phyloP scores from a whole-genome alignment of 805 yeast species.

The Schizosaccharomyces japonicus region DNA sequence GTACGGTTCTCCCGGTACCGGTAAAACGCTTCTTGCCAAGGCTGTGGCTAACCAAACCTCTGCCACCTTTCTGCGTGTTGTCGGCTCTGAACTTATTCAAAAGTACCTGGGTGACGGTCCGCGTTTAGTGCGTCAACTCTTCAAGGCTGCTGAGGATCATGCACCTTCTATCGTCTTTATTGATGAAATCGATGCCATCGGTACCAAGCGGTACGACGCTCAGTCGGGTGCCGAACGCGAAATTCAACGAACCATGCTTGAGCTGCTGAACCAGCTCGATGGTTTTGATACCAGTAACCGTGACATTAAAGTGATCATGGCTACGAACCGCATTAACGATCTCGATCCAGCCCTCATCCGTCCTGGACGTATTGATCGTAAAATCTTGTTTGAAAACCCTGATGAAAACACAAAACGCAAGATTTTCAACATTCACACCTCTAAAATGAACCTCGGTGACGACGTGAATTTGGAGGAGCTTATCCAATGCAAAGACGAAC shows the following conservation, averaged over 20 bases:
- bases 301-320: conserved; percentile 94
- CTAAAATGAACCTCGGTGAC: conserved; percentile 69
- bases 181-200: conserved; percentile 97
- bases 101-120: conserved; percentile 97
- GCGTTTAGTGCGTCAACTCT: conserved; percentile 72
- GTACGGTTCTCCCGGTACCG: conserved; percentile 96
- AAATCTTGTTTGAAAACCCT: conserved; percentile 86
- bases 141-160: conserved; percentile 87
- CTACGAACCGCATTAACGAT: conserved; percentile 82
- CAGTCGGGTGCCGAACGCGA: conserved; percentile 91
- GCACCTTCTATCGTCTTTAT: conserved; percentile 97
- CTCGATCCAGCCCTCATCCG: conserved; percentile 88
- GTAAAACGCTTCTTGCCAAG: conserved; percentile 81
- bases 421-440: conserved; percentile 75
- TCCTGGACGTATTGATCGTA: conserved; percentile 93
- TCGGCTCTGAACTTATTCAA: conserved; percentile 89
- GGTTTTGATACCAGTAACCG: conserved; percentile 68
- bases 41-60: conserved; percentile 97
- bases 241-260: conserved; percentile 94
- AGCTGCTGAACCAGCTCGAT: conserved; percentile 77
- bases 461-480: conserved; percentile 78
- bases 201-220: conserved; percentile 85
- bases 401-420: conserved; percentile 81
- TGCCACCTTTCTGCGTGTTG: conserved; percentile 86
- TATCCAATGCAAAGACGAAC: conserved; percentile 73